phyloP scores from a whole-genome alignment of 352 stramenopile species.

The Pythium phragmitis region DNA sequence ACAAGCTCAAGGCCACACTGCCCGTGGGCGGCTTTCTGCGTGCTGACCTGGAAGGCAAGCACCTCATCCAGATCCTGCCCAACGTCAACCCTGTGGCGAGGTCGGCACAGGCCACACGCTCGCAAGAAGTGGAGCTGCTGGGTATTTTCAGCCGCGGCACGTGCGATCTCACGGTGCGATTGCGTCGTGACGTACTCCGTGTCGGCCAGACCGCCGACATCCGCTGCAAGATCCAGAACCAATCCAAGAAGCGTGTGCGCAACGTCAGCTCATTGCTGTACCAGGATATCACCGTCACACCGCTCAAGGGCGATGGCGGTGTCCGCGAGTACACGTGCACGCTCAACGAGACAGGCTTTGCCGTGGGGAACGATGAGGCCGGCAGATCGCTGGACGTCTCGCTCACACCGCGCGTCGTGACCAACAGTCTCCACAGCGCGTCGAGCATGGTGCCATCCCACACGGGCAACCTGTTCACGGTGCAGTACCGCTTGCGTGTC shows the following conservation, averaged over 20 bases:
- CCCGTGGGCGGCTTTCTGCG: constrained; percentile 8
- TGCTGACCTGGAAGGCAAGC: constrained; percentile 16
- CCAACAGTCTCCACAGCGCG: neutral
- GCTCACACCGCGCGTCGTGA: constrained; percentile 2
- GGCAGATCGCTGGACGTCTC: neutral
- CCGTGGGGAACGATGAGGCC: neutral
- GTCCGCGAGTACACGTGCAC: constrained; percentile 18
- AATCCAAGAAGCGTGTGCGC: constrained; percentile 21
- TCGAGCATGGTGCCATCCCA: constrained; percentile 10
- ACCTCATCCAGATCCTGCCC: constrained; percentile 6
- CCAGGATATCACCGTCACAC: constrained; percentile 21
- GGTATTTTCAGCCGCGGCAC: constrained; percentile 9
- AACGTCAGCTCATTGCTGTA: constrained; percentile 15
- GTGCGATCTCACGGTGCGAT: constrained; percentile 15
- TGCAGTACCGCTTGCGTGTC: constrained; percentile 24
- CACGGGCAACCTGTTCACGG: constrained; percentile 14
- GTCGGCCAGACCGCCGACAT: constrained; percentile 20
- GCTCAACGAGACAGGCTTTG: constrained; percentile 3
- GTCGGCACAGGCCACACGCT: constrained; percentile 2
- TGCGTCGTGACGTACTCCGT: constrained; percentile 18
- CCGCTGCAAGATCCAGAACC: constrained; percentile 21
- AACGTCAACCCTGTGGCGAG: neutral
- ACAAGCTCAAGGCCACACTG: constrained; percentile 19
- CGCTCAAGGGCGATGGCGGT: constrained; percentile 12
- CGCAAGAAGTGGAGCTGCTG: constrained; percentile 15